Percentiles rank a stretch among this genome's conserved stretches.
Conservation (phyloP, 2,329 filamentous ascomycete species). For the Neopestalotiopsis rosae region DNA sequence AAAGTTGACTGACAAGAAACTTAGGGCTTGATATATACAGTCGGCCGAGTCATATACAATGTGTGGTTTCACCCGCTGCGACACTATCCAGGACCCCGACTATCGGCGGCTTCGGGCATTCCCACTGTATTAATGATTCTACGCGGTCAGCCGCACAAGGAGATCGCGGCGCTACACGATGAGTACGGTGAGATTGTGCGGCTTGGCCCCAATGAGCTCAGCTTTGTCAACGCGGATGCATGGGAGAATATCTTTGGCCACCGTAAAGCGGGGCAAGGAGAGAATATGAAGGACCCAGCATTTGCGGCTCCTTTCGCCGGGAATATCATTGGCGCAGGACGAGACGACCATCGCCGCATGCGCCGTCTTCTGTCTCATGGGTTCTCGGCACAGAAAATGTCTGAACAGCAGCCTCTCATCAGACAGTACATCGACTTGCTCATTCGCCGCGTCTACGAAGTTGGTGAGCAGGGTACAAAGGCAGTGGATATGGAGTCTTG, state of each 20-base stretch:
- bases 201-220: constrained; percentile 41
- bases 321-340: constrained; percentile 35
- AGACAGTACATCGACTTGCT: constrained; percentile 43
- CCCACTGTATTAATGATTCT: constrained; percentile 16
- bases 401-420: constrained; percentile 47
- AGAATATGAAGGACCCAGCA: constrained; percentile 35
- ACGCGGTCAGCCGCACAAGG: constrained; percentile 22
- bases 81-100: constrained; percentile 28
- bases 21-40: no score
- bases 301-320: constrained; percentile 34
- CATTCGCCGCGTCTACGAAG: constrained; percentile 34
- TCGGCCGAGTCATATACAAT: constrained; percentile 22
- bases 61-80: constrained; percentile 30
- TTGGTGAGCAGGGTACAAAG: constrained; percentile 23
- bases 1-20: no score
- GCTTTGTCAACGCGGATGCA: constrained; percentile 40
- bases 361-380: constrained; percentile 44
- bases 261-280: constrained; percentile 26
- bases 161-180: constrained; percentile 32
- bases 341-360: constrained; percentile 39
- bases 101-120: constrained; percentile 21
- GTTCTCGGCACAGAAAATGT: constrained; percentile 44
- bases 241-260: constrained; percentile 37
- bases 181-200: constrained; percentile 46
- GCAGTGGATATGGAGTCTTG: constrained; percentile 41